Percentiles rank a stretch among this genome's conserved stretches.
Conservation (phyloP, 352 stramenopile genomes). For the Pythium apleroticum region DNA sequence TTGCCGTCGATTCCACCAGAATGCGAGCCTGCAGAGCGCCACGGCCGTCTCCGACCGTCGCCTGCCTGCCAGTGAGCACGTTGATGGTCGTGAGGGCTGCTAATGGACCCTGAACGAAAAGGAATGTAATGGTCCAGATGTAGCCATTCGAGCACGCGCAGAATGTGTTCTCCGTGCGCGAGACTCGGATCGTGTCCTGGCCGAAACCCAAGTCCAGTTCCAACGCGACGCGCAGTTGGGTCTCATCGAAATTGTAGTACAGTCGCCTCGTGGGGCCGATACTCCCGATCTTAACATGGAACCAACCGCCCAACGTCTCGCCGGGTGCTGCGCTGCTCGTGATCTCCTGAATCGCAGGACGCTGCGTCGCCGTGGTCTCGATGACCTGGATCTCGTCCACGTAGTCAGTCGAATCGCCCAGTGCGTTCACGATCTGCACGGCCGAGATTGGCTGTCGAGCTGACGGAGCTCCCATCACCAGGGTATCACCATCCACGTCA, state of each 20-base stretch:
- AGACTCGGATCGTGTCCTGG: conserved; percentile 54
- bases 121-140: conserved; percentile 79
- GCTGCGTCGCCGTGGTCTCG: conserved; percentile 48
- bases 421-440: conserved; percentile 66
- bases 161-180: conserved; percentile 58
- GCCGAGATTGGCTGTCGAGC: conserved; percentile 59
- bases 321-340: conserved; percentile 64
- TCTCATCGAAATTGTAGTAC: conserved; percentile 66
- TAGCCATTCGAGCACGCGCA: conserved; percentile 72
- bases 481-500: conserved; percentile 62
- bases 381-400: conserved; percentile 77
- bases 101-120: conserved; percentile 60
- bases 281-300: conserved; percentile 54
- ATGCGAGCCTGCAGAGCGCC: conserved; percentile 39
- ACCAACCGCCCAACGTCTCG: conserved; percentile 71
- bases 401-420: conserved; percentile 49
- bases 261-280: conserved; percentile 59
- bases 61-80: conserved; percentile 50
- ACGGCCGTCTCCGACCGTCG: conserved; percentile 63
- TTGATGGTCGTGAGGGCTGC: conserved; percentile 44
- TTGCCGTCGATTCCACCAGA: conserved; percentile 56
- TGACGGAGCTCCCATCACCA: conserved; percentile 65
- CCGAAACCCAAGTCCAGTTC: conserved; percentile 79
- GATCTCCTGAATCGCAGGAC: conserved; percentile 66
- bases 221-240: conserved; percentile 62